Base-by-base conservation (phyloP, 495 filamentous ascomycete genomes). In the Aspergillus cristatus region DNA sequence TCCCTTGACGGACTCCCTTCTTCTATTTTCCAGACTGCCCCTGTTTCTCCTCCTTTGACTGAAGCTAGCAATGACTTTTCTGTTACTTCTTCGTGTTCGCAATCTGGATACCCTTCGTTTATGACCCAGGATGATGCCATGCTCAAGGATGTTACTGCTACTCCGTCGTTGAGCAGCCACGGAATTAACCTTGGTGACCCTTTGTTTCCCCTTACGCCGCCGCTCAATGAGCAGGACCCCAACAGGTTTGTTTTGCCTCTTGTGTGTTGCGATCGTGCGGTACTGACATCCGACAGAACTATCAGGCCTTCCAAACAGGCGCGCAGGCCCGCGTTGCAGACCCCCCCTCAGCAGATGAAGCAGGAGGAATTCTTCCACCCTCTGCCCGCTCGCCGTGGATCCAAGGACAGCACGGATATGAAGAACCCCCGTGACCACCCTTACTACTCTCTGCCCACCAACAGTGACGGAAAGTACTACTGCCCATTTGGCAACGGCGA, bases 381-480 rank as follows among this genome's bases (percentile, higher is more conserved):
- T 14, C 50, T 69, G 26, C 52, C 58, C 25, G 26, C 53, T 34
- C 63, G 63, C 24, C 58, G 62, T 36, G 59, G 58, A 47, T 58
- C 68, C 47, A 74, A 70, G 58, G 70, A 72, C 31, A 54, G 57
- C 32, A 45, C 54, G 29, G 62, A 70, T 29, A 41, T 58, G 53
- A 68, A 80, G 55, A 79, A 78, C 62, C 83, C 85, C 13, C 67
- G 87, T 56, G 80, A 81, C 46, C 79, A 95, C 59, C 76, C 70
- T 18, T 74, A 84, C 45, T 95, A 95, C 63, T 78, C 82, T 53
- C 75, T 75, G 53, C 70, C 73, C 30, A 75, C 74, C 31, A 71
- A 77, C 29, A 63, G 64, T 44, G 84, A 93, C 63, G 84, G 82
- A 54, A 72, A 90, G 34, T 96, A 87, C 62, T 83, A 93, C 66